phyloP scores from a whole-genome alignment of 2,329 filamentous ascomycete species.

The Sarocladium oryzae region DNA sequence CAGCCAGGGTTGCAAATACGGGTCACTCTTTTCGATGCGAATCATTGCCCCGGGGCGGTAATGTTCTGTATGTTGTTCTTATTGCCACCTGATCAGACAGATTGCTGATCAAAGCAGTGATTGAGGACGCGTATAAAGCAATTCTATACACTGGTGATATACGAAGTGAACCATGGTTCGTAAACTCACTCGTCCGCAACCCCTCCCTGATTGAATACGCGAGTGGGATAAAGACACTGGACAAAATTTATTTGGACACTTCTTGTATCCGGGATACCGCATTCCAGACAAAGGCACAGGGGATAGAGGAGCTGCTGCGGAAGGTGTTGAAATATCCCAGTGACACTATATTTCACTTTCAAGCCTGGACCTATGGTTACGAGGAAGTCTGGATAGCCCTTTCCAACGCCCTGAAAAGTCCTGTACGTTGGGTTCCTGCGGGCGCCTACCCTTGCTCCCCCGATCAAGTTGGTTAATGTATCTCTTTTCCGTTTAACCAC shows the following conservation, averaged over 20 bases:
- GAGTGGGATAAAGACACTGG: slow-evolving; percentile 56
- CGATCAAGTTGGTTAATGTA: no score
- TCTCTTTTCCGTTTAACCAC: background rate
- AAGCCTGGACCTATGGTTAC: slow-evolving; percentile 85
- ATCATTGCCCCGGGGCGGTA: slow-evolving; percentile 83
- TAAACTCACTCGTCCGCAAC: slow-evolving; percentile 64
- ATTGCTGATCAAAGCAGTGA: slow-evolving; percentile 39
- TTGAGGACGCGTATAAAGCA: slow-evolving; percentile 66
- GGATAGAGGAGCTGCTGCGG: slow-evolving; percentile 64
- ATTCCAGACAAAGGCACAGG: slow-evolving; percentile 63
- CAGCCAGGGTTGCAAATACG: slow-evolving; percentile 60
- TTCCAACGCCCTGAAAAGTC: slow-evolving; percentile 60
- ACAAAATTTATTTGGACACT: slow-evolving; percentile 85
- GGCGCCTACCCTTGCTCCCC: no score
- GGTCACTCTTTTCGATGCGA: slow-evolving; percentile 83
- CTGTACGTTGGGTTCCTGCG: no score
- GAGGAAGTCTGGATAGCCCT: slow-evolving; percentile 88
- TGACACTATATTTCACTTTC: slow-evolving; percentile 75
- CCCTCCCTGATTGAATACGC: slow-evolving; percentile 72
- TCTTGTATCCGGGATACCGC: slow-evolving; percentile 52
- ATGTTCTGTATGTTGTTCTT: slow-evolving; percentile 64
- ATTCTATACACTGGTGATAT: slow-evolving; percentile 88
- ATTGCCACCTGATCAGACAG: background rate
- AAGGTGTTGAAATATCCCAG: slow-evolving; percentile 63
- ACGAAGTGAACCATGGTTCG: slow-evolving; percentile 79